Evolutionary conservation across 2,329 filamentous ascomycete species (phyloP), one percentile per base, ranked within the genome.

Genomic region (Eutypa lata): DNA sequence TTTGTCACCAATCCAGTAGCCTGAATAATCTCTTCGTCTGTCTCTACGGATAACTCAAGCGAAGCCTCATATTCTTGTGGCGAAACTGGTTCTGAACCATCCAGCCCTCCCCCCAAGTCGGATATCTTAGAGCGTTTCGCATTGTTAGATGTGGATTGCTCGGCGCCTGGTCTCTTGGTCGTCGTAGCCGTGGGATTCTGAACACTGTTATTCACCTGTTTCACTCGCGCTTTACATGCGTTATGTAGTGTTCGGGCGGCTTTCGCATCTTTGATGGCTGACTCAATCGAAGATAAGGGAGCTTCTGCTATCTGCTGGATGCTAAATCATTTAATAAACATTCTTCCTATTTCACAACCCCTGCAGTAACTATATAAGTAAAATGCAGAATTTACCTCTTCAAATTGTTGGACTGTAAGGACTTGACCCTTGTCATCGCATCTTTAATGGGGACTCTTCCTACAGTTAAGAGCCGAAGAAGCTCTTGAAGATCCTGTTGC

Each of bases 1-100:
- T 96, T 95, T 0, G 90, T 94, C 56, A 86, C 74, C 1, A 96
- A 61, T 0, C 76, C 73, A 1, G 82, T 81, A 2, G 72, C 68
- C 14, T 76, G 73, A 4, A 96, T 81, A 7, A 77, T 71, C 1
- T 82, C 77, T 60, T 89, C 85, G 46, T 85, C 77, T 26, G 73
- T 71, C 7, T 73, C 73, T 2, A 83, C 68, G 0, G 87, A 85
- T 1, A 91, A 71, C 7, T 72, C 73, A 6, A 91, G 73, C 0
- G 84, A 83, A 7, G 73, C 74, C 66, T 91, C 88, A 1, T 87
- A 71, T 48, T 87, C 81, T 14, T 79, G 77, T 0, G 85, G 79
- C 2, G 74, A 70, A 66, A 74, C 56, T 49, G 73, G 65, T 5
- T 65, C 58, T 1, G 66, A 63, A 0, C 65, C 68, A 24, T 59